These are phyloP conservation scores for Candida lessepsii DNA, from an alignment of 805 yeast genomes.

Conservation along the genomic window DNA sequence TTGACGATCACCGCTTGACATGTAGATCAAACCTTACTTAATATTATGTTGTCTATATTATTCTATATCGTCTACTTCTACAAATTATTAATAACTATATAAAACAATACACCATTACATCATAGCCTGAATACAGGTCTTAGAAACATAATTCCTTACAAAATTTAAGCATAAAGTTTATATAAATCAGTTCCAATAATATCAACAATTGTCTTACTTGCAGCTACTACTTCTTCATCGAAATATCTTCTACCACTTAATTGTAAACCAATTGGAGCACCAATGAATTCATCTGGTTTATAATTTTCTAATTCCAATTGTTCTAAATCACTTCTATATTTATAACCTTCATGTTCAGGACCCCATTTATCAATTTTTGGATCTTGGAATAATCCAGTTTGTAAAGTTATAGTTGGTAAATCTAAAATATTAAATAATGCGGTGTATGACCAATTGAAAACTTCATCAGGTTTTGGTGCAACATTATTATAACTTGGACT, in stretches of 20 bases:
- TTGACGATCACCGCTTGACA: too few species aligned
- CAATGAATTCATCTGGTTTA: constrained; percentile 45
- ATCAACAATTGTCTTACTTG: constrained; percentile 39
- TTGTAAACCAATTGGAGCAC: constrained; percentile 58
- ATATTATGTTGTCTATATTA: too few species aligned
- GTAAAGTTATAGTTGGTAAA: constrained; percentile 63
- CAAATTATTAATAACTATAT: too few species aligned
- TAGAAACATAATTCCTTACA: neutral
- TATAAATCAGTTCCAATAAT: constrained; percentile 29
- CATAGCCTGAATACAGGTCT: too few species aligned
- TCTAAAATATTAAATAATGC: constrained; percentile 71
- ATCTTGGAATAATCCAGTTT: constrained; percentile 61
- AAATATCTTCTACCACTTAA: constrained; percentile 52
- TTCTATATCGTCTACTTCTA: too few species aligned
- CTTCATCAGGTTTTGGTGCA: constrained; percentile 64
- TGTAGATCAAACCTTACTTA: too few species aligned
- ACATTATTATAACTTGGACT: constrained; percentile 69
- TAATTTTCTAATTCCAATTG: constrained; percentile 48
- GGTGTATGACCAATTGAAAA: constrained; percentile 80
- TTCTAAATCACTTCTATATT: constrained; percentile 48
- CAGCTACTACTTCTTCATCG: constrained; percentile 58
- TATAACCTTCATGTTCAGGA: constrained; percentile 25
- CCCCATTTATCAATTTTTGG: constrained; percentile 52
- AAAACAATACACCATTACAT: too few species aligned
- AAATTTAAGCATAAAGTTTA: constrained; percentile 6